Base-by-base conservation (phyloP, 2,329 filamentous ascomycete genomes). In the Pseudocercospora crystallina region DNA sequence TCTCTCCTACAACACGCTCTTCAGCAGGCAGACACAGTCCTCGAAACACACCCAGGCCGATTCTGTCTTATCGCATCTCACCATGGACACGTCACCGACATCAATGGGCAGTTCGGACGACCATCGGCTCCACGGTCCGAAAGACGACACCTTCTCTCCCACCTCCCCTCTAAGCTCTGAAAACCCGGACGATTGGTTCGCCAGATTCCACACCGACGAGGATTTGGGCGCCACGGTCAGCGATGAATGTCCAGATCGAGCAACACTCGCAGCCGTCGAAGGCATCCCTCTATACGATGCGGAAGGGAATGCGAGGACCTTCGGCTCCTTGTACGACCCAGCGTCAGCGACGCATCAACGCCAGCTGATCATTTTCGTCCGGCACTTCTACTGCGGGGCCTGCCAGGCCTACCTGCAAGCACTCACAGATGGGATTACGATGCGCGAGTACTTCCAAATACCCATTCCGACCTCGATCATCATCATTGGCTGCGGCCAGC, bases 291-390 rank as follows among this genome's bases (percentile, higher is more conserved):
- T 90, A 11, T 76, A 86, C 37, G 85, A 87, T 67, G 73, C 74
- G 33, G 68, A 84, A 50, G 83, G 84, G 49, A 82, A 80, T 48
- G 70, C 78, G 11, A 77, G 78, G 37, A 72, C 79, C 0, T 89
- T 89, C 69, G 80, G 80, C 68, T 82, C 78, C 59, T 70, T 88
- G 26, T 85, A 84, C 65, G 76, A 74, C 31, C 80, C 81, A 3
- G 73, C 68, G 40, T 61, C 57, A 13, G 61, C 64, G 1, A 63
- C 66, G 12, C 68, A 71, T 40, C 60, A 67, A 46, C 62, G 70
- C 8, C 70, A 72, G 40, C 60, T 73, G 9, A 59, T 73, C 30
- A 61, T 73, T 43, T 73, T 73, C 59, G 62, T 73, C 32, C 66
- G 70, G 26, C 70, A 73, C 52, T 73, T 72, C 61, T 73, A 71